These are phyloP conservation scores for Microascus cirrosus DNA, from an alignment of 2,329 filamentous ascomycete genomes.

Conservation along the genomic window DNA sequence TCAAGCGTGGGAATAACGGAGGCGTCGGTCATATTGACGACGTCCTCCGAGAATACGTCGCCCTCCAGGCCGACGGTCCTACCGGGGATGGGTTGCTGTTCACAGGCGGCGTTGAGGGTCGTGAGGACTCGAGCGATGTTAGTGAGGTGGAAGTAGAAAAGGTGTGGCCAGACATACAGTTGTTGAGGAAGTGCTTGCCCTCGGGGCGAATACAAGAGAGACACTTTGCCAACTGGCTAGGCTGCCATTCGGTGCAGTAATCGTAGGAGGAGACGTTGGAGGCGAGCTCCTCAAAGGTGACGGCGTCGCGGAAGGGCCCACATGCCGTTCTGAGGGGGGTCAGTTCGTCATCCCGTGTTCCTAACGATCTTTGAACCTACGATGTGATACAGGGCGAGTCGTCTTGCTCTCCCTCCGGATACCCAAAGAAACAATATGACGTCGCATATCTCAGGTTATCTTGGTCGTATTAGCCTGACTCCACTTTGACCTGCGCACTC, in stretches of 20 bases:
- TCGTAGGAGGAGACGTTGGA: conserved; percentile 32
- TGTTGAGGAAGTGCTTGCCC: conserved; percentile 31
- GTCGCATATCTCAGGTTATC: conserved; percentile 48
- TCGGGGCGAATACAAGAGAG: conserved; percentile 30
- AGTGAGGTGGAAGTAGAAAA: neutral
- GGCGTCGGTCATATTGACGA: conserved; percentile 39
- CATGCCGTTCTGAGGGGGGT: conserved; percentile 35
- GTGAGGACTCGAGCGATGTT: conserved; percentile 25
- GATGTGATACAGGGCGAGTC: conserved; percentile 39
- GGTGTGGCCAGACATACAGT: conserved; percentile 29
- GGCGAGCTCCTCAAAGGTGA: conserved; percentile 38
- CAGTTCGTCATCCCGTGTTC: conserved; percentile 13
- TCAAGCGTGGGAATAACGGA: conserved; percentile 26
- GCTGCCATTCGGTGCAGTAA: conserved; percentile 41
- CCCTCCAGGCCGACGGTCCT: conserved; percentile 38
- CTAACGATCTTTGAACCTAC: conserved; percentile 19
- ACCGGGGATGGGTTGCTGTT: conserved; percentile 36
- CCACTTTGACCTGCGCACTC: neutral
- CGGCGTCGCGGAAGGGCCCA: conserved; percentile 29
- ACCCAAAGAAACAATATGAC: conserved; percentile 43
- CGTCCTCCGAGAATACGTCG: conserved; percentile 34
- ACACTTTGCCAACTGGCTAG: conserved; percentile 29
- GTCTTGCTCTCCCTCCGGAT: conserved; percentile 23
- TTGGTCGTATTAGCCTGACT: conserved; percentile 13
- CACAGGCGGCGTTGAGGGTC: conserved; percentile 43